Conservation (phyloP, 2,329 filamentous ascomycete species). For the Penicillium palitans region DNA sequence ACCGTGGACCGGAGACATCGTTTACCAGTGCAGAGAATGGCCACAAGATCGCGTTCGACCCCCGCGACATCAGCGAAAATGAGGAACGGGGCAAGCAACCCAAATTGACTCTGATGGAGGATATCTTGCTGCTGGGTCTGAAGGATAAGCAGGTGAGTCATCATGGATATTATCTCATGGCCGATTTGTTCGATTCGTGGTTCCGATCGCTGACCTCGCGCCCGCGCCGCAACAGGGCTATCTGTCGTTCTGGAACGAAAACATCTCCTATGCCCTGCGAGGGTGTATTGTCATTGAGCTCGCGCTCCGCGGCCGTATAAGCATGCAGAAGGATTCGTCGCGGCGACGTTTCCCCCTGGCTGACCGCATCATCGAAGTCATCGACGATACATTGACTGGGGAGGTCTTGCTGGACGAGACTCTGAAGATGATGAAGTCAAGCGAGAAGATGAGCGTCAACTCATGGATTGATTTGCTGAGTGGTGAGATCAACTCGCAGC, state of each 20-base stretch:
- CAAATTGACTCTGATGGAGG: constrained; percentile 98
- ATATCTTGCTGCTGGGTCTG: constrained; percentile 88
- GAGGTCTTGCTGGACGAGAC: constrained; percentile 97
- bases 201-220: constrained; percentile 25
- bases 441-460: constrained; percentile 99
- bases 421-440: constrained; percentile 99
- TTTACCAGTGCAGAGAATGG: constrained; percentile 88
- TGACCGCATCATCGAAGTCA: constrained; percentile 92
- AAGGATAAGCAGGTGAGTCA: constrained; percentile 95
- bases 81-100: constrained; percentile 96
- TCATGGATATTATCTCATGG: constrained; percentile 5
- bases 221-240: constrained; percentile 66
- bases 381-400: constrained; percentile 93
- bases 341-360: constrained; percentile 88
- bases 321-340: constrained; percentile 96
- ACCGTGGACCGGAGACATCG: constrained; percentile 68
- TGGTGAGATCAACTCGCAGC: constrained; percentile 58
- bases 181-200: constrained; percentile 2
- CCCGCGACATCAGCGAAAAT: constrained; percentile 94
- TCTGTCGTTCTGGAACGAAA: constrained; percentile 99
- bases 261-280: constrained; percentile 95
- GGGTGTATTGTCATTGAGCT: constrained; percentile 98
- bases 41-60: constrained; percentile 98
- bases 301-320: constrained; percentile 91
- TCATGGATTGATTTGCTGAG: constrained; percentile 99